Evolutionary conservation across 2,329 filamentous ascomycete genomes (phyloP).

Genomic region (Blumeriella jaapii): DNA sequence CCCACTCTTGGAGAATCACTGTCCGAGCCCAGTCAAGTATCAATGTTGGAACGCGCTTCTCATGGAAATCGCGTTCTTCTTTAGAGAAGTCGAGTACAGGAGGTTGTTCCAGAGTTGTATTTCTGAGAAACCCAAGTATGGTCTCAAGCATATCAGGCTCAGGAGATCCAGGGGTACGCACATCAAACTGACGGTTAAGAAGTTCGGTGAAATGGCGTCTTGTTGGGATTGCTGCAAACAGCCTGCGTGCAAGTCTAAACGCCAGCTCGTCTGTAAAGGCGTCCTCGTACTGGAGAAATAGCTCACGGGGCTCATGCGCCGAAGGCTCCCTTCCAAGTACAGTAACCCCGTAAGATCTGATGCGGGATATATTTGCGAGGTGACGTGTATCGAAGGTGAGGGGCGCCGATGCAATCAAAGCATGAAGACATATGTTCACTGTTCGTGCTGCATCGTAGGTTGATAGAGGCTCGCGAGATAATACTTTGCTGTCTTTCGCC

Average conservation of each 20-base stretch:
- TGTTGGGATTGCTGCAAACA: slow-evolving; percentile 42
- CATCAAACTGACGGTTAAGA: slow-evolving; percentile 21
- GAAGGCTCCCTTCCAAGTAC: slow-evolving; percentile 36
- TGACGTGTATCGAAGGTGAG: slow-evolving; percentile 20
- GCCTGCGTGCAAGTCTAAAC: slow-evolving; percentile 43
- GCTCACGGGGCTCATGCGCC: slow-evolving; percentile 34
- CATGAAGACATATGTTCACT: slow-evolving; percentile 48
- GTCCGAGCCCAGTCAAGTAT: slow-evolving; percentile 63
- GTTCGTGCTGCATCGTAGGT: slow-evolving; percentile 23
- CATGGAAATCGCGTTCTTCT: slow-evolving; percentile 42
- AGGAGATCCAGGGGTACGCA: slow-evolving; percentile 13
- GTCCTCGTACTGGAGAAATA: slow-evolving; percentile 52
- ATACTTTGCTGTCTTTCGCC: slow-evolving; percentile 13
- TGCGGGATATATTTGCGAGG: slow-evolving; percentile 48
- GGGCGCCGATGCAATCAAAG: slow-evolving; percentile 46
- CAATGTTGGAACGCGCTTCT: slow-evolving; percentile 43
- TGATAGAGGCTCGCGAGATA: slow-evolving; percentile 14
- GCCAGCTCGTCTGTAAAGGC: slow-evolving; percentile 50
- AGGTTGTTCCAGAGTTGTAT: slow-evolving; percentile 28
- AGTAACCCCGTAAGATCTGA: slow-evolving; percentile 34
- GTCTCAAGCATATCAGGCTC: slow-evolving; percentile 19
- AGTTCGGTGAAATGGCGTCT: slow-evolving; percentile 24
- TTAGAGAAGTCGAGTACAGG: slow-evolving; percentile 36
- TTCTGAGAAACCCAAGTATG: slow-evolving; percentile 30
- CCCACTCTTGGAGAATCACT: slow-evolving; percentile 69